Evolutionary conservation across 345 rosid species (phyloP).

Genomic region (Acer saccharum): DNA sequence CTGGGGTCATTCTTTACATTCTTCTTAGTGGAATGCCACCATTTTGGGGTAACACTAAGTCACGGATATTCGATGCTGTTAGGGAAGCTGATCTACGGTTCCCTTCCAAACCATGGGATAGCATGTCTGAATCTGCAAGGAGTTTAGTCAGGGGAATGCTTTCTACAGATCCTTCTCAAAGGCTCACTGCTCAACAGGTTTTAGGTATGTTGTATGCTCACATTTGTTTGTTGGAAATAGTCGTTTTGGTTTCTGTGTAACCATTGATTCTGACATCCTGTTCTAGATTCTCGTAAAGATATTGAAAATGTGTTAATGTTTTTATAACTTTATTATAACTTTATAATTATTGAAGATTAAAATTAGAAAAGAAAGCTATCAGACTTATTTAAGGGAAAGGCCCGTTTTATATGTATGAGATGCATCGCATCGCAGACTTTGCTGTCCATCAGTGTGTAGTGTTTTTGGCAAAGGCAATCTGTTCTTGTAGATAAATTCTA

Average conservation of each 20-base stretch:
- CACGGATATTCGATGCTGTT: slow-evolving; percentile 64
- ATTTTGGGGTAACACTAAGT: slow-evolving; percentile 75
- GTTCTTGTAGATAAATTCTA: neutral
- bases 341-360: neutral
- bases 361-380: neutral
- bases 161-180: slow-evolving; percentile 45
- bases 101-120: slow-evolving; percentile 60
- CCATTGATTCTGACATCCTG: neutral
- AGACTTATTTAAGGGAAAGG: neutral
- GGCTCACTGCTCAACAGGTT: slow-evolving; percentile 57
- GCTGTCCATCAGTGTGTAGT: neutral
- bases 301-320: neutral
- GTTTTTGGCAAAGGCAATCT: neutral
- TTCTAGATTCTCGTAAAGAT: neutral
- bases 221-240: neutral
- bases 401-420: too few relatives aligned
- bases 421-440: too few relatives aligned
- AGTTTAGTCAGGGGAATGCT: slow-evolving; percentile 62
- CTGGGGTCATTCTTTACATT: slow-evolving; percentile 71
- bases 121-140: slow-evolving; percentile 53
- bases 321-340: neutral
- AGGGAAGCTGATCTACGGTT: slow-evolving; percentile 63
- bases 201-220: slow-evolving; percentile 46
- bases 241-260: neutral
- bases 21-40: slow-evolving; percentile 70